These are phyloP conservation scores for Pistacia vera DNA, from an alignment of 345 rosid species.

Conservation along the genomic window DNA sequence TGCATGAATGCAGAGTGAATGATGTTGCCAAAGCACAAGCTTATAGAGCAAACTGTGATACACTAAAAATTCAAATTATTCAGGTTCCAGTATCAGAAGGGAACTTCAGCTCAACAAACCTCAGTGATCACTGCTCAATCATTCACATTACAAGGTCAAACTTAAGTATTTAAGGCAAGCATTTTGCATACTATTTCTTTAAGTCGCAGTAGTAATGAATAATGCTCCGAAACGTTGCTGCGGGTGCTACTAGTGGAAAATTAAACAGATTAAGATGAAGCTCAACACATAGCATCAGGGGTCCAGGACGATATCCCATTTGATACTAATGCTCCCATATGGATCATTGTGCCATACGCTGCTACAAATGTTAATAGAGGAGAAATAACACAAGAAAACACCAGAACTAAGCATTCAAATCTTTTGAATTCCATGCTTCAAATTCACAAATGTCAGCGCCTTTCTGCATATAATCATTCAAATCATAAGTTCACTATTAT, in stretches of 20 bases:
- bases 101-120: too few species aligned
- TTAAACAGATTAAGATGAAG: not conserved
- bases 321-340: slow-evolving; percentile 22
- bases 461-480: not conserved
- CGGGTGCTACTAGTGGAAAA: not conserved
- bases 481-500: not conserved
- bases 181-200: too few species aligned
- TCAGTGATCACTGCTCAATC: too few species aligned
- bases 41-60: not conserved
- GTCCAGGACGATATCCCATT: slow-evolving; percentile 33
- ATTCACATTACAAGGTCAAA: too few species aligned
- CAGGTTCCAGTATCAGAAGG: not conserved
- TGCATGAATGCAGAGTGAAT: not conserved
- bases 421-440: slow-evolving; percentile 9
- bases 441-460: not conserved
- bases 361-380: not conserved
- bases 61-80: not conserved
- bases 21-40: not conserved
- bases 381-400: slow-evolving; percentile 4
- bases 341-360: slow-evolving; percentile 22
- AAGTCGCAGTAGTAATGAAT: too few species aligned
- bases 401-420: not conserved
- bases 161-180: too few species aligned
- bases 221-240: too few species aligned
- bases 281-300: slow-evolving; percentile 20